A percentile compares a stretch with the other conserved stretches of the same genome.
These are phyloP conservation scores for Leishmania amazonensis DNA, from an alignment of 208 protist species.

Conservation along the genomic window DNA sequence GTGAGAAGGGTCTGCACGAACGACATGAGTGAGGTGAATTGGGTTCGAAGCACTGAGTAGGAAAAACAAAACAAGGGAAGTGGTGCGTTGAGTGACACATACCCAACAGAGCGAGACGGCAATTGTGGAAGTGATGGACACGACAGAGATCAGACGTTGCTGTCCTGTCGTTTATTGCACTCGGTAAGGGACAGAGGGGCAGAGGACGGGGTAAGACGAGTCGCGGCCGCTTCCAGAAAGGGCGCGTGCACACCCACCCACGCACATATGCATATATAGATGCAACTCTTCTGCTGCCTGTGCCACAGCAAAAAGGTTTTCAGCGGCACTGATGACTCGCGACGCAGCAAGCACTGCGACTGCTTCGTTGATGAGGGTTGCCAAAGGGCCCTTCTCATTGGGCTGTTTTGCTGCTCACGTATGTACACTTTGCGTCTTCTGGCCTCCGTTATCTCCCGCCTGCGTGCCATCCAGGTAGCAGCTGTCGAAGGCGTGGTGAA, in stretches of 20 bases:
- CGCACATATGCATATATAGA: not conserved
- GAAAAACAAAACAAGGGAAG: not conserved
- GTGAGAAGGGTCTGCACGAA: slow-evolving; percentile 46
- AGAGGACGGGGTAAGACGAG: not conserved
- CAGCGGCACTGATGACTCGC: not conserved
- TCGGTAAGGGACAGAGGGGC: not conserved
- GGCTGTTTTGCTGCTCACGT: not conserved
- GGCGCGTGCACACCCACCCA: not conserved
- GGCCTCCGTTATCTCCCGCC: not conserved
- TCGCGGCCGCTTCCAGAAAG: not conserved
- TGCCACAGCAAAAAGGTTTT: not conserved
- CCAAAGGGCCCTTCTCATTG: not conserved
- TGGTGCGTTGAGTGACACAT: not conserved
- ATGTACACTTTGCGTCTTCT: not conserved
- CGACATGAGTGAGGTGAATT: slow-evolving; percentile 23
- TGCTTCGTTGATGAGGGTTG: not conserved
- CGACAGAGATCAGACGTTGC: too few relatives aligned
- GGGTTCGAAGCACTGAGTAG: not conserved
- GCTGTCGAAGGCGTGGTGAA: not conserved
- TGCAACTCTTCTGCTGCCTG: not conserved
- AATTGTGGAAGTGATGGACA: not conserved
- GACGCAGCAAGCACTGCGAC: not conserved
- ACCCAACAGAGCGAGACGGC: not conserved
- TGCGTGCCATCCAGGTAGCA: not conserved
- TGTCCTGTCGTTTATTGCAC: too few relatives aligned